Conservation (phyloP, 345 rosid genomes). For the Arabidopsis arenosa region DNA sequence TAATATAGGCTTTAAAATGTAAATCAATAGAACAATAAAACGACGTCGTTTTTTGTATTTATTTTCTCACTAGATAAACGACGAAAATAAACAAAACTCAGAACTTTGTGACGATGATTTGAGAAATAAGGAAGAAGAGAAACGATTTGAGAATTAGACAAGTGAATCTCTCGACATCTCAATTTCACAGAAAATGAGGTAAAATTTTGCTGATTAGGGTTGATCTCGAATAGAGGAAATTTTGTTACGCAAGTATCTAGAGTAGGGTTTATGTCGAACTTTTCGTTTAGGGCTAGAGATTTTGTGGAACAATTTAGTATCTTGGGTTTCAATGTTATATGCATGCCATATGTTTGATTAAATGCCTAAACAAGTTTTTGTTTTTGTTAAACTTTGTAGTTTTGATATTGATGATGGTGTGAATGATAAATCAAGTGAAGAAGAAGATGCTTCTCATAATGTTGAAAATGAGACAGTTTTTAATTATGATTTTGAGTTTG, state of each 20-base stretch:
- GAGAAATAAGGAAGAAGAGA: background rate
- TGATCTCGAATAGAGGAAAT: background rate
- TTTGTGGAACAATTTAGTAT: too few species aligned
- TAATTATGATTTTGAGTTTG: background rate
- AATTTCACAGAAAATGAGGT: background rate
- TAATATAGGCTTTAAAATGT: too few species aligned
- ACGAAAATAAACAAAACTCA: background rate
- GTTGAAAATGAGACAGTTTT: background rate
- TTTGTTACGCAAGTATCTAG: background rate
- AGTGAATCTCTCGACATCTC: background rate
- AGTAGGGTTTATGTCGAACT: background rate
- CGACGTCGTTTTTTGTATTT: background rate
- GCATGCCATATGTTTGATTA: background rate
- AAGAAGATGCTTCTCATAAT: background rate
- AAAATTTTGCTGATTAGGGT: background rate
- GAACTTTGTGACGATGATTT: background rate
- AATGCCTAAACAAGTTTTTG: background rate
- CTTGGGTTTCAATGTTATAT: background rate
- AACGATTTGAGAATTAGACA: background rate
- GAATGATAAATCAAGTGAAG: background rate
- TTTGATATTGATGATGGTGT: background rate
- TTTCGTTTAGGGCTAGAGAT: background rate
- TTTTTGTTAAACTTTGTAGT: background rate
- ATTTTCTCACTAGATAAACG: too few species aligned
- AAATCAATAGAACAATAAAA: too few species aligned